Base-by-base conservation (phyloP, 1,284 basidiomycete species). In the Pterulicium gracile region DNA sequence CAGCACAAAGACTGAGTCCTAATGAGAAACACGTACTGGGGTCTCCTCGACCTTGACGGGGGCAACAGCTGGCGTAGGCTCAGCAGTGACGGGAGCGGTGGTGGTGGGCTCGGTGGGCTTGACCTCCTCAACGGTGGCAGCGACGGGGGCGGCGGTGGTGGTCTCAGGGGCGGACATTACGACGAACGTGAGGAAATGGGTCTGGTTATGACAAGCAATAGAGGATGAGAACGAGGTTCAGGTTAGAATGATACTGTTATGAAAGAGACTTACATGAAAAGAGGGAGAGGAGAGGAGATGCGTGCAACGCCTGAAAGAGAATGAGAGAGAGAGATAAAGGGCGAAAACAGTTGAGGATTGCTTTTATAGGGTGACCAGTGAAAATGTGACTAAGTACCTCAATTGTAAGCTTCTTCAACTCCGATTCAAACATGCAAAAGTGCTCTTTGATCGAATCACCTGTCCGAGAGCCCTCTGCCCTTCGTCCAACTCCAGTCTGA, bases 121-220 rank as follows among this genome's bases (percentile, higher is more conserved):
- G 46, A 68, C 66, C 60, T 81, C 79, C 65, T 79, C 77, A 52
- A 61, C 59, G 62, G 65, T 59, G 50, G 59, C 64, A 56, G 61
- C 63, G 51, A 53, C 51, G 58, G 61, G 56, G 50, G 55, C 52
- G 55, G 64, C 67, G 63, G 66, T 66, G 60, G 69, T 59, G 59
- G 67, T 65, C 63, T 79, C 80, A 58, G 77, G 61, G 61, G 81
- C 75, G 72, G 87, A 88, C 84, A 88, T 88, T 84, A 87, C 76
- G 67, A 70, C 68, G 72, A 61, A 65, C 64, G 67, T 65, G 67
- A 57, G 61, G 69, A 68, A 67, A 68, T 70, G 72, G 73, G 70
- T 77, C 59, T 3, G 52, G 49, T 40, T 46, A 47, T 55, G 51
- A 50, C 44, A 49, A 35, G 46, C 47, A 53, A 32, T 32, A 32